Evolutionary conservation across 768 basidiomycete genomes (phyloP).

Genomic region (Tephrocybe sp.): DNA sequence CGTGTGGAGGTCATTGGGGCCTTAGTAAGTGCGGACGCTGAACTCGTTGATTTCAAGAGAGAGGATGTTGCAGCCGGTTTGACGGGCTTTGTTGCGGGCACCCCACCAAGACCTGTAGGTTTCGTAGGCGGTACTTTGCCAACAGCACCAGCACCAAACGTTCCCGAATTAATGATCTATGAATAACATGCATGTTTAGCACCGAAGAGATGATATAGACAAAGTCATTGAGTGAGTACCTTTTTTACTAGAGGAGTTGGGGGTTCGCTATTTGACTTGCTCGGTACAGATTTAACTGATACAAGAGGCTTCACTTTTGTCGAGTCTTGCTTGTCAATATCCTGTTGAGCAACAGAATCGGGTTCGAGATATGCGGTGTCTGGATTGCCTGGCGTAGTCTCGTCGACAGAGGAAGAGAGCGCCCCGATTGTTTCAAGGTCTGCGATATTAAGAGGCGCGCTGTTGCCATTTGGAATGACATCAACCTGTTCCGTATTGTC

Average conservation of each 20-base stretch:
- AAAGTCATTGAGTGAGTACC: constrained; percentile 35
- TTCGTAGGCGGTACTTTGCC: constrained; percentile 45
- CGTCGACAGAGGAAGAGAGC: no score
- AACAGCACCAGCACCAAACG: constrained; percentile 58
- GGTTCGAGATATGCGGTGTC: constrained; percentile 11
- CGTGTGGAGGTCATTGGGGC: constrained; percentile 34
- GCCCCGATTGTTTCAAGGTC: constrained; percentile 14
- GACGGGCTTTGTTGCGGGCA: neutral
- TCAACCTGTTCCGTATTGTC: constrained; percentile 22
- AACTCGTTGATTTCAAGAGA: constrained; percentile 38
- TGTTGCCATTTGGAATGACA: constrained; percentile 11
- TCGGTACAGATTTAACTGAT: constrained; percentile 40
- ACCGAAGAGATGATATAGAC: neutral
- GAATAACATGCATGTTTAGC: constrained; percentile 3
- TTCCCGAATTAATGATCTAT: constrained; percentile 66
- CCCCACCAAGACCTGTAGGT: constrained; percentile 24
- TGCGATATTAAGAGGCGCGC: constrained; percentile 13
- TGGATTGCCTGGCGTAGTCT: constrained; percentile 19
- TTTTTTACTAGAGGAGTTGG: constrained; percentile 67
- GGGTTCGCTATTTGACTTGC: constrained; percentile 48
- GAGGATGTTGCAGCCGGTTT: constrained; percentile 25
- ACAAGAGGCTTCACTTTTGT: constrained; percentile 35
- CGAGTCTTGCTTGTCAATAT: constrained; percentile 24
- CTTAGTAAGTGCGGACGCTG: constrained; percentile 37
- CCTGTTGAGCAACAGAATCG: constrained; percentile 26